phyloP scores from a whole-genome alignment of 2,329 filamentous ascomycete species.

The Blastomyces gilchristii region DNA sequence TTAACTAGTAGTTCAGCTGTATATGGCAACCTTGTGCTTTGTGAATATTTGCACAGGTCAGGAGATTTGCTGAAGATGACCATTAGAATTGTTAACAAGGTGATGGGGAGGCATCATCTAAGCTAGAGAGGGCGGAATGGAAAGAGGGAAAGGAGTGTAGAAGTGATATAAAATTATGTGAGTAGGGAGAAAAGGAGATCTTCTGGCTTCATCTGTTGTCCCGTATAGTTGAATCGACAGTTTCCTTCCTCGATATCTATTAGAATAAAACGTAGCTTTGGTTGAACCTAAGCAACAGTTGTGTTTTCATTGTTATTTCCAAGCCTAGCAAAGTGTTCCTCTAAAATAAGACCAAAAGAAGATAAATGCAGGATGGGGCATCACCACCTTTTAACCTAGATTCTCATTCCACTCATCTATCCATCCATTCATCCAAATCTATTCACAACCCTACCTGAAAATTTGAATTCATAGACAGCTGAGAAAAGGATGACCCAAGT shows the following conservation, averaged over 20 bases:
- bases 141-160: too few species aligned
- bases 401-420: neutral
- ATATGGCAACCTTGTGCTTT: too few species aligned
- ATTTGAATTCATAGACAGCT: conserved; percentile 7
- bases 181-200: neutral
- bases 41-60: too few species aligned
- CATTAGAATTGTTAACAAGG: neutral
- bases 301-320: neutral
- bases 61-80: conserved; percentile 36
- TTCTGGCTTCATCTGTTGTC: neutral
- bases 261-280: neutral
- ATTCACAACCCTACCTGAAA: neutral
- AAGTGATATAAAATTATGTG: neutral
- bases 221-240: too few species aligned
- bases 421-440: neutral
- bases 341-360: neutral
- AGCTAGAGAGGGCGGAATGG: neutral
- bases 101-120: neutral
- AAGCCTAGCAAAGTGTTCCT: neutral
- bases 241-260: neutral
- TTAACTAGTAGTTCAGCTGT: neutral
- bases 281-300: neutral
- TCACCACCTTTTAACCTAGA: neutral
- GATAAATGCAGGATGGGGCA: neutral
- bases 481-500: neutral